Conservation (phyloP, 1,284 basidiomycete species). For the Apiotrichum porosum region DNA sequence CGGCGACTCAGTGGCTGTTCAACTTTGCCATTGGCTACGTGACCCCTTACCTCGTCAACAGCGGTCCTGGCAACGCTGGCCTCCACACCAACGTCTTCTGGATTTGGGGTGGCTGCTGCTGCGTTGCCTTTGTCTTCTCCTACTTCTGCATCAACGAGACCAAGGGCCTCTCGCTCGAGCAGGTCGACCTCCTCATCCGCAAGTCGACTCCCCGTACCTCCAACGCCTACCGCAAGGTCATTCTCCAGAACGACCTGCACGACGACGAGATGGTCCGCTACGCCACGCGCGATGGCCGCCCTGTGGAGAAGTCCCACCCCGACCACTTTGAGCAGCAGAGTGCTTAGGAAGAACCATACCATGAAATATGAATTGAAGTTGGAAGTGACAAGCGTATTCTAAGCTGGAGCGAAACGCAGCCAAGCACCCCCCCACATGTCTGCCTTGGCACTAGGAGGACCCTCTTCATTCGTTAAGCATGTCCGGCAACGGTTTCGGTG, state of each 20-base stretch:
- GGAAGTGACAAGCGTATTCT: too few species aligned
- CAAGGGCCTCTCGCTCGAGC: constrained; percentile 19
- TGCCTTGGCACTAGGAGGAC: too few species aligned
- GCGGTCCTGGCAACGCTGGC: constrained; percentile 37
- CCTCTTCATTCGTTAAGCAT: too few species aligned
- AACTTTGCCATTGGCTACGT: neutral
- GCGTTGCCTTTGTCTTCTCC: constrained; percentile 73
- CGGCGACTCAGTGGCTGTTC: constrained; percentile 41
- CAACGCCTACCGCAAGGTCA: neutral
- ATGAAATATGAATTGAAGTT: too few species aligned
- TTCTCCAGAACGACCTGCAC: neutral
- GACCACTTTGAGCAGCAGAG: too few species aligned
- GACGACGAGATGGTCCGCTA: neutral
- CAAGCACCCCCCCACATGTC: too few species aligned
- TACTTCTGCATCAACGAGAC: constrained; percentile 54
- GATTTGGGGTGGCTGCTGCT: constrained; percentile 60
- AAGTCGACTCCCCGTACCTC: neutral
- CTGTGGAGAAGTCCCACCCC: too few species aligned
- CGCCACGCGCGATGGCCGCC: too few species aligned
- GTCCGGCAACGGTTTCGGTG: too few species aligned
- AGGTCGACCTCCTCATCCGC: constrained; percentile 44
- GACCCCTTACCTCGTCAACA: neutral
- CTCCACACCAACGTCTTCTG: constrained; percentile 10
- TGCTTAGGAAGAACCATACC: too few species aligned
- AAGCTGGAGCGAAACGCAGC: too few species aligned